Conservation (phyloP, 805 yeast species). For the Candida hispaniensis region DNA sequence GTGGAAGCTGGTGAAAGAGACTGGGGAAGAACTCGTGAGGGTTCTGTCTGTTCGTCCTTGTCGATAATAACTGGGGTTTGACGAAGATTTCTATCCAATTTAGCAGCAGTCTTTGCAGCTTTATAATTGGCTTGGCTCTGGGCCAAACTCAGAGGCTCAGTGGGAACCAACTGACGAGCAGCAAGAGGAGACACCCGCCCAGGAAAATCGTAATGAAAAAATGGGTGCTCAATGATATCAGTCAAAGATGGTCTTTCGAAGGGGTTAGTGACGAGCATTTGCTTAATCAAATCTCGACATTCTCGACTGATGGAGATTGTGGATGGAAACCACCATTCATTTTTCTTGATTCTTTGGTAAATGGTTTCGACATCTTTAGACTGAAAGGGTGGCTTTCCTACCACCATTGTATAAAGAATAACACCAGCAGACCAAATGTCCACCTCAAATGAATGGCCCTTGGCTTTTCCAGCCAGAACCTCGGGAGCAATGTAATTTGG, state of each 20-base stretch:
- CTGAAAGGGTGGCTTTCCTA: slow-evolving; percentile 97
- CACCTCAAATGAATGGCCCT: slow-evolving; percentile 89
- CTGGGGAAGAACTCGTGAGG: slow-evolving; percentile 59
- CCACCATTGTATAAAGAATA: slow-evolving; percentile 83
- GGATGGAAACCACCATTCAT: slow-evolving; percentile 70
- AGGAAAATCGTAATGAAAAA: slow-evolving; percentile 87
- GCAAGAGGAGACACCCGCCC: slow-evolving; percentile 37
- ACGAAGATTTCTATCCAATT: slow-evolving; percentile 31
- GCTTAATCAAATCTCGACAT: slow-evolving; percentile 58
- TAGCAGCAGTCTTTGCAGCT: slow-evolving; percentile 52
- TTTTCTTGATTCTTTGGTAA: slow-evolving; percentile 79
- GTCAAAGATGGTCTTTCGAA: slow-evolving; percentile 67
- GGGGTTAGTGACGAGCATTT: slow-evolving; percentile 68
- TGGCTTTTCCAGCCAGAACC: slow-evolving; percentile 70
- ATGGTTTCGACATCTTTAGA: slow-evolving; percentile 87
- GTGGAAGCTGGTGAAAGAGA: slow-evolving; percentile 91
- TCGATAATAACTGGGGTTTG: slow-evolving; percentile 20
- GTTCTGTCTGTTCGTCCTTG: slow-evolving; percentile 31
- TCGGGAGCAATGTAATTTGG: slow-evolving; percentile 99
- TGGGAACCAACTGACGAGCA: slow-evolving; percentile 1
- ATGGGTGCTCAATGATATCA: slow-evolving; percentile 68
- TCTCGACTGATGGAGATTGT: slow-evolving; percentile 53
- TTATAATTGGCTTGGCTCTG: slow-evolving; percentile 54
- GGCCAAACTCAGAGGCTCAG: slow-evolving; percentile 4
- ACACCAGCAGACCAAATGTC: slow-evolving; percentile 98